Evolutionary conservation across 1,139 yeast genomes (phyloP).

Genomic region (Trichomonascaceae sp.): DNA sequence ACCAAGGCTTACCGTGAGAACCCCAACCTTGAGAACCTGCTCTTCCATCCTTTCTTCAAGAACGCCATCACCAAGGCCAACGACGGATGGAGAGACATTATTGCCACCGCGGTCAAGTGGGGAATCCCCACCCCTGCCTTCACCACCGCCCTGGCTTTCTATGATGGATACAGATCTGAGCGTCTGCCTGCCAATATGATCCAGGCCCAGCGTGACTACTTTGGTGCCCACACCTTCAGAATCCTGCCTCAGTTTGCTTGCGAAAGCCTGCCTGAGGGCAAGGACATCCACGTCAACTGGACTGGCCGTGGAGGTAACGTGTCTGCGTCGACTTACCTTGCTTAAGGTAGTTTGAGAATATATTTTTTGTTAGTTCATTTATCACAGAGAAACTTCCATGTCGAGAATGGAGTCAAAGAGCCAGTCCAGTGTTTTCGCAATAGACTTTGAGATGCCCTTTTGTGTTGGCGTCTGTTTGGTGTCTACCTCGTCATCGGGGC

Average conservation of each 20-base stretch:
- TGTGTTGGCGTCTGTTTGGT: background rate
- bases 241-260: conserved; percentile 80
- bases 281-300: conserved; percentile 96
- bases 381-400: too few species aligned
- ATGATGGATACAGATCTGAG: conserved; percentile 97
- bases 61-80: conserved; percentile 89
- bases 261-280: conserved; percentile 61
- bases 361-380: too few species aligned
- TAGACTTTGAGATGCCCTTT: background rate
- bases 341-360: too few species aligned
- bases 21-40: conserved; percentile 88
- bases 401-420: conserved; percentile 9
- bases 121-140: conserved; percentile 98
- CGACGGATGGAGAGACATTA: conserved; percentile 85
- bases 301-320: conserved; percentile 98
- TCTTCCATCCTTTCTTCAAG: conserved; percentile 91
- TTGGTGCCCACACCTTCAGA: conserved; percentile 98
- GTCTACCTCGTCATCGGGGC: background rate
- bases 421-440: conserved; percentile 11
- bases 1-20: conserved; percentile 90
- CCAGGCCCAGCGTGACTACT: conserved; percentile 99
- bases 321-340: conserved; percentile 88
- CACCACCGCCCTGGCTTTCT: conserved; percentile 92
- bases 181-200: conserved; percentile 93
- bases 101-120: conserved; percentile 60